A percentile compares a stretch with the other conserved stretches of the same genome.
phyloP scores from a whole-genome alignment of 805 yeast species.

The Cyberlindnera nakhonratchasimensis region DNA sequence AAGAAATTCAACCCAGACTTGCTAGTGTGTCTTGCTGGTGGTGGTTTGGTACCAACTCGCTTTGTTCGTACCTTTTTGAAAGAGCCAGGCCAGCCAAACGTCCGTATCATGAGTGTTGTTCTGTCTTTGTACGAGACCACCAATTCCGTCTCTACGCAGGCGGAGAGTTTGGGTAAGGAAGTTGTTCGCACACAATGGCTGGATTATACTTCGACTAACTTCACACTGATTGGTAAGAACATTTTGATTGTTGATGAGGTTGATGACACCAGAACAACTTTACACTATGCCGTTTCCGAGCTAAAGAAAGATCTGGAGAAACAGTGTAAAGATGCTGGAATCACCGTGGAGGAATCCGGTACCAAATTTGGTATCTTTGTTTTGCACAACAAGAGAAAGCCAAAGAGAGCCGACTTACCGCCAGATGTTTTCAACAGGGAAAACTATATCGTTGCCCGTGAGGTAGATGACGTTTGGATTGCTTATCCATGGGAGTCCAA shows the following conservation, averaged over 20 bases:
- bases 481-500: slow-evolving; percentile 86
- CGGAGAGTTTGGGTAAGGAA: slow-evolving; percentile 58
- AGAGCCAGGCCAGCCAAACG: slow-evolving; percentile 81
- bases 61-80: slow-evolving; percentile 90
- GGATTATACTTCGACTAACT: slow-evolving; percentile 60
- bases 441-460: slow-evolving; percentile 68
- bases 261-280: slow-evolving; percentile 81
- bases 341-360: slow-evolving; percentile 37
- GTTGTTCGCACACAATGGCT: slow-evolving; percentile 84
- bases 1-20: slow-evolving; percentile 78
- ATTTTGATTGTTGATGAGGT: slow-evolving; percentile 79
- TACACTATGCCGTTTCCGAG: slow-evolving; percentile 75
- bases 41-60: slow-evolving; percentile 97
- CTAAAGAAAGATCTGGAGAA: slow-evolving; percentile 65
- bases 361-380: slow-evolving; percentile 76
- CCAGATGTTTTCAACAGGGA: slow-evolving; percentile 55
- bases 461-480: slow-evolving; percentile 78
- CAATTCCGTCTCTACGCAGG: slow-evolving; percentile 52
- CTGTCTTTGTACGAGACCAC: slow-evolving; percentile 87
- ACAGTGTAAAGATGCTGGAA: slow-evolving; percentile 53
- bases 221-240: slow-evolving; percentile 63
- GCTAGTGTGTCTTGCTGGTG: slow-evolving; percentile 95
- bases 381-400: slow-evolving; percentile 70
- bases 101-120: slow-evolving; percentile 92
- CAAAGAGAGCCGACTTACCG: slow-evolving; percentile 70